Base-by-base conservation (phyloP, 257 asterid species). In the Solanum chmielewskii region DNA sequence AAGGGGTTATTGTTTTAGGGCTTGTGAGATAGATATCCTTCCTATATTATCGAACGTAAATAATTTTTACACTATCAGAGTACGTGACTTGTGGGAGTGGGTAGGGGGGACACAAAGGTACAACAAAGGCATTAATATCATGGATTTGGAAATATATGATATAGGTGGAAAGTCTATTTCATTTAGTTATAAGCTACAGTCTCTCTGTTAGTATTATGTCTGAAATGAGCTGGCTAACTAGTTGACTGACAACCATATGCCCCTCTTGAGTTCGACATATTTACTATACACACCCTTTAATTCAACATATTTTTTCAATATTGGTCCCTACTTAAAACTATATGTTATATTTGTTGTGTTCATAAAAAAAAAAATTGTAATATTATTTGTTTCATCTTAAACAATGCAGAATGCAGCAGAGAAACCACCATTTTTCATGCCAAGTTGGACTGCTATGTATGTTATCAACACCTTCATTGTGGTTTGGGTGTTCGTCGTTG, bases 391-490 rank as follows among this genome's bases (percentile, higher is more conserved):
- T 12, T 39, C 4, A 23, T 11, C 35, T 8, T 8, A 77, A 77
- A 37, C 23, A 23, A 9, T 90, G 90, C 94, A 96, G 99, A 96
- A 94, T 69, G 99, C 99, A 9, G 98, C 98, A 0, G 99, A 96
- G 94, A 95, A 96, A 90, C 99, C 98, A 2, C 98, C 99, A 2
- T 88, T 89, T 35, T 95, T 96, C 92, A 0, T 96, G 90, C 96
- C 95, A 6, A 95, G 98, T 84, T 96, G 99, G 99, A 90, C 94
- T 5, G 98, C 90, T 21, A 95, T 95, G 99, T 96, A 92, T 52
- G 94, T 90, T 0, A 9, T 96, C 3, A 96, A 96, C 91, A 89
- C 85, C 12, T 96, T 96, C 86, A 87, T 94, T 0, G 99, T 96
- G 71, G 81, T 80, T 4, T 96, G 99, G 99, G 89, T 95, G 11